phyloP scores from a whole-genome alignment of 129 eudicot genomes.

The Smallanthus sonchifolius region DNA sequence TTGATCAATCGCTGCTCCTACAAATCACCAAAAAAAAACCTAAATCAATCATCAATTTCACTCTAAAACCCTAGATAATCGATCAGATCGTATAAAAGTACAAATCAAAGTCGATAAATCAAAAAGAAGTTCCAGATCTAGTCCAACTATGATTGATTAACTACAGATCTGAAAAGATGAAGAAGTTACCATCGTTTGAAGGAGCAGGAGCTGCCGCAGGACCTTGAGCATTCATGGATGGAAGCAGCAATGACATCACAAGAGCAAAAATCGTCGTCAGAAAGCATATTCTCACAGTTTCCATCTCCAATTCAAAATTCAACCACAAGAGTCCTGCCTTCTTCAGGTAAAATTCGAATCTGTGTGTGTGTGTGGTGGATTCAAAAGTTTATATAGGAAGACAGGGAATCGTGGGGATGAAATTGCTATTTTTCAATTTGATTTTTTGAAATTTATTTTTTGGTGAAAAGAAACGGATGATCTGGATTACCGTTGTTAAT shows the following conservation, averaged over 20 bases:
- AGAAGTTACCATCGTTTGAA: constrained; percentile 47
- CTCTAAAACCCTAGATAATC: not conserved
- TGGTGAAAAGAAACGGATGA: constrained; percentile 36
- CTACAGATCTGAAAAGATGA: constrained; percentile 20
- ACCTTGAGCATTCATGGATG: constrained; percentile 54
- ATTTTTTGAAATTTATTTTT: not conserved
- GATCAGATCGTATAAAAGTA: not conserved
- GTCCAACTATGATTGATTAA: not conserved
- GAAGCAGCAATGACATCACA: constrained; percentile 41
- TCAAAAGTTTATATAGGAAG: not conserved
- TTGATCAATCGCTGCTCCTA: constrained; percentile 72
- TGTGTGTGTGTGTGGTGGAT: not conserved
- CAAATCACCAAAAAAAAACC: constrained; percentile 4
- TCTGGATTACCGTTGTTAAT: constrained; percentile 33
- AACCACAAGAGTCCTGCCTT: not conserved
- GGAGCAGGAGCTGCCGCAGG: constrained; percentile 62
- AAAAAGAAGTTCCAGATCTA: constrained; percentile 12
- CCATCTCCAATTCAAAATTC: constrained; percentile 36
- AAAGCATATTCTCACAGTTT: constrained; percentile 38
- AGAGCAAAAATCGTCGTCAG: constrained; percentile 40
- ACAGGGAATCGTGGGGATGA: not conserved
- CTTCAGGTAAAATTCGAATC: not conserved
- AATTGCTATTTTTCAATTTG: not conserved
- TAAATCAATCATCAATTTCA: not conserved
- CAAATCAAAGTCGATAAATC: not conserved